A percentile compares a stretch with the other conserved stretches of the same genome.
Conservation (phyloP, 2,329 filamentous ascomycete species). For the Pseudopyricularia cyperi region DNA sequence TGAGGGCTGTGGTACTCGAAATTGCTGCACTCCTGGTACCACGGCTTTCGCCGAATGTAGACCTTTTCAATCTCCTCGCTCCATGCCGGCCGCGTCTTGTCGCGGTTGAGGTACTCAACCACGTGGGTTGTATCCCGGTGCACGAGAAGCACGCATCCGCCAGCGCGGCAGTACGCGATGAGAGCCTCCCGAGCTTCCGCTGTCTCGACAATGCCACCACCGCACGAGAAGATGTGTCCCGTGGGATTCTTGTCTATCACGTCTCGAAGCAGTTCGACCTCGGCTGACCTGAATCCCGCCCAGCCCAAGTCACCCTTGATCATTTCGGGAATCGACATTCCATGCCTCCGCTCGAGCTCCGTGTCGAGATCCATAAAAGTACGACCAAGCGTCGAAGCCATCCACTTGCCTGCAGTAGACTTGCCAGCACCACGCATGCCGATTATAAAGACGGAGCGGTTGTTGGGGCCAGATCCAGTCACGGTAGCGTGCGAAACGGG, state of each 20-base stretch:
- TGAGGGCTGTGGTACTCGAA: slow-evolving; percentile 82
- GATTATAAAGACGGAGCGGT: slow-evolving; percentile 78
- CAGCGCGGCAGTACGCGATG: slow-evolving; percentile 50
- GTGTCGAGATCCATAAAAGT: slow-evolving; percentile 78
- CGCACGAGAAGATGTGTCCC: slow-evolving; percentile 81
- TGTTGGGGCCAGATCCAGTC: slow-evolving; percentile 5
- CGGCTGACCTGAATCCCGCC: slow-evolving; percentile 75
- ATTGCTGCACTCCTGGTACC: slow-evolving; percentile 89
- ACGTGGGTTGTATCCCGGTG: slow-evolving; percentile 80
- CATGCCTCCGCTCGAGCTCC: slow-evolving; percentile 64
- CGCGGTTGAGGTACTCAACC: slow-evolving; percentile 74
- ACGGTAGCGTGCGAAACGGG: slow-evolving; percentile 9
- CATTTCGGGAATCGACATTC: slow-evolving; percentile 73
- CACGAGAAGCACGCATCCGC: slow-evolving; percentile 71
- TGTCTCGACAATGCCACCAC: slow-evolving; percentile 84
- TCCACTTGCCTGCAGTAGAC: slow-evolving; percentile 83
- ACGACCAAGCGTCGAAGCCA: slow-evolving; percentile 60
- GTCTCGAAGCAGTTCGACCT: slow-evolving; percentile 60
- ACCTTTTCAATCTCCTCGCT: slow-evolving; percentile 85
- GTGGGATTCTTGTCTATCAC: slow-evolving; percentile 62
- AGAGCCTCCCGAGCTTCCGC: slow-evolving; percentile 68
- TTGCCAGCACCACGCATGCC: slow-evolving; percentile 97
- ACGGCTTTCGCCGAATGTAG: slow-evolving; percentile 77
- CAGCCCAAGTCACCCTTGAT: slow-evolving; percentile 62
- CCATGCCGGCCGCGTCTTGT: slow-evolving; percentile 86